Evolutionary conservation across 2,329 filamentous ascomycete species (phyloP), one percentile per base, ranked within the genome.

Genomic region (Simplicillium sp.): DNA sequence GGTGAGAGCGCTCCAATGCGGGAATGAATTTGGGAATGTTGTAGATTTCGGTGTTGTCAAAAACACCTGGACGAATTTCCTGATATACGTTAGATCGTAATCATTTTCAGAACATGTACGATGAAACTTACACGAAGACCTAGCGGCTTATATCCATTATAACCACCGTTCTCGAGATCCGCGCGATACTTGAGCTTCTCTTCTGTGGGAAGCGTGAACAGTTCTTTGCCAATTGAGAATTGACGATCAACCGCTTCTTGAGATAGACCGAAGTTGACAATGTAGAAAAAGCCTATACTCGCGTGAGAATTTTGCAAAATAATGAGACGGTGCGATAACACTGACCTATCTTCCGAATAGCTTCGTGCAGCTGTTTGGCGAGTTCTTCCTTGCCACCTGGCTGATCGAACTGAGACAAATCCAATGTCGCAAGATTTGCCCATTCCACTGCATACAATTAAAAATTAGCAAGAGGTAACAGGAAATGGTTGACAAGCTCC

Each of bases 171-270:
- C 16, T 66, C 70, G 2, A 72, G 62, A 36, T 73, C 63, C 18
- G 63, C 60, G 29, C 69, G 67, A 46, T 73, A 77, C 47, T 74
- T 74, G 39, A 73, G 64, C 50, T 80, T 82, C 50, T 82, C 75
- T 9, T 75, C 69, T 0, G 66, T 60, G 0, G 75, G 65, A 1
- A 81, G 60, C 4, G 68, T 54, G 50, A 80, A 80, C 46, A 82
- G 69, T 29, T 72, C 64, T 43, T 75, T 73, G 1, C 70, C 77
- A 3, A 82, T 66, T 11, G 76, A 73, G 46, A 80, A 82, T 46
- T 82, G 77, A 6, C 65, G 61, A 47, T 81, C 70, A 2, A 82
- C 67, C 51, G 77, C 63, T 36, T 78, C 74, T 52, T 80, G 74
- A 1, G 58, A 61, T n/a, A 82, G 64, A 28, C 75, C 76, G 45